Percentiles rank a stretch among this genome's conserved stretches.
These are phyloP conservation scores for Suillus subluteus DNA, from an alignment of 768 basidiomycete genomes.

Conservation along the genomic window DNA sequence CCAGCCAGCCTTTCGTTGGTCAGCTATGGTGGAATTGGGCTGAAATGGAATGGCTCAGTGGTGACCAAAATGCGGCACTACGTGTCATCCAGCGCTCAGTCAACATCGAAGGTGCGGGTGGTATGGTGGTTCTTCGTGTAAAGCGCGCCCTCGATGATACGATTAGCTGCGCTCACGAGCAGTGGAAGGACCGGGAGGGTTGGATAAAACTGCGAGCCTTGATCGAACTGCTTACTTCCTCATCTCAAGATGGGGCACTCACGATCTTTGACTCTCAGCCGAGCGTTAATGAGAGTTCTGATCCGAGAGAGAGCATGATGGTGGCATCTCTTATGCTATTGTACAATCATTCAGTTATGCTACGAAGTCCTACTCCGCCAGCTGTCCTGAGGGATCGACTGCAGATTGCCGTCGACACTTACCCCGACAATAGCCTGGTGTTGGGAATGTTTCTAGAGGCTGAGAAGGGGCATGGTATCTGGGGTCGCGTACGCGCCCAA, in stretches of 20 bases:
- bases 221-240: constrained; percentile 60
- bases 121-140: constrained; percentile 61
- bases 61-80: constrained; percentile 51
- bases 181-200: constrained; percentile 61
- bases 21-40: constrained; percentile 84
- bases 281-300: constrained; percentile 16
- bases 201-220: constrained; percentile 71
- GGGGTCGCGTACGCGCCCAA: constrained; percentile 68
- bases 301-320: constrained; percentile 52
- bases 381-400: constrained; percentile 59
- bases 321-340: constrained; percentile 61
- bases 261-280: constrained; percentile 39
- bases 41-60: constrained; percentile 79
- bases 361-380: constrained; percentile 64
- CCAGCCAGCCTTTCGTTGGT: constrained; percentile 40
- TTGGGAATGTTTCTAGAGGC: constrained; percentile 76
- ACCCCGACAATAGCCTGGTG: constrained; percentile 72
- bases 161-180: constrained; percentile 32
- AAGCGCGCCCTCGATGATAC: constrained; percentile 65
- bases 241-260: constrained; percentile 44
- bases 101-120: constrained; percentile 53
- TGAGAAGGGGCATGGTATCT: constrained; percentile 76
- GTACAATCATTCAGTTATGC: constrained; percentile 56
- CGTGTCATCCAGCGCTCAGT: constrained; percentile 58
- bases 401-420: constrained; percentile 54